Conservation (phyloP, 106 monocot species). For the Dendrobium catenatum region DNA sequence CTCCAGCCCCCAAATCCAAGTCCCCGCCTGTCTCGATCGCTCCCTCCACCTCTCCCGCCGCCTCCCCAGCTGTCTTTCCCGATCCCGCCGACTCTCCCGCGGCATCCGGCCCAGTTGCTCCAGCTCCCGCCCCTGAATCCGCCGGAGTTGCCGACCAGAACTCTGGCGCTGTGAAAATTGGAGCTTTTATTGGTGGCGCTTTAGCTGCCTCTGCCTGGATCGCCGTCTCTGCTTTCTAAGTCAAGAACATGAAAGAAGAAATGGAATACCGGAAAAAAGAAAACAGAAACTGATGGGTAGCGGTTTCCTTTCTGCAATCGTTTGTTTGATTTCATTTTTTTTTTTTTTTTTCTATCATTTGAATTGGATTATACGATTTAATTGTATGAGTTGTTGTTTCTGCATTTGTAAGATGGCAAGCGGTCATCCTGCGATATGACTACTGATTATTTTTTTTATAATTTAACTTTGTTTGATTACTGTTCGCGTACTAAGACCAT, state of each 20-base stretch:
- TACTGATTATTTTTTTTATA: not conserved
- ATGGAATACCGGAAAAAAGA: not conserved
- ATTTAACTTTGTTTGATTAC: not conserved
- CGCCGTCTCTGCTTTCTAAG: slow-evolving; percentile 2
- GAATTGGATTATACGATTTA: not conserved
- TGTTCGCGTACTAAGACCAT: not conserved
- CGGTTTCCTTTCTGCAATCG: too few relatives aligned
- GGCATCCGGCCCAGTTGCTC: not conserved
- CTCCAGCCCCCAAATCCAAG: not conserved
- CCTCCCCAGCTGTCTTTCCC: not conserved
- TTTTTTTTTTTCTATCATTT: not conserved
- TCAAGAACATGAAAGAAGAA: too few relatives aligned
- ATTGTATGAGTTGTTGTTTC: not conserved
- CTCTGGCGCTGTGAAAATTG: not conserved
- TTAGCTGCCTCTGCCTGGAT: not conserved
- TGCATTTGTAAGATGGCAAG: not conserved
- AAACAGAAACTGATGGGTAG: not conserved
- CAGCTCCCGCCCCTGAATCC: not conserved
- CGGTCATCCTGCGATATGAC: not conserved
- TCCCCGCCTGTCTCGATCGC: not conserved
- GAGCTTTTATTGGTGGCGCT: not conserved
- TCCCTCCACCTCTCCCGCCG: not conserved
- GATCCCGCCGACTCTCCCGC: not conserved
- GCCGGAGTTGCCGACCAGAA: not conserved
- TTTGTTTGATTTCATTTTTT: not conserved